Evolutionary conservation across 1,284 basidiomycete species (phyloP).

Genomic region (Sporisorium scitamineum): DNA sequence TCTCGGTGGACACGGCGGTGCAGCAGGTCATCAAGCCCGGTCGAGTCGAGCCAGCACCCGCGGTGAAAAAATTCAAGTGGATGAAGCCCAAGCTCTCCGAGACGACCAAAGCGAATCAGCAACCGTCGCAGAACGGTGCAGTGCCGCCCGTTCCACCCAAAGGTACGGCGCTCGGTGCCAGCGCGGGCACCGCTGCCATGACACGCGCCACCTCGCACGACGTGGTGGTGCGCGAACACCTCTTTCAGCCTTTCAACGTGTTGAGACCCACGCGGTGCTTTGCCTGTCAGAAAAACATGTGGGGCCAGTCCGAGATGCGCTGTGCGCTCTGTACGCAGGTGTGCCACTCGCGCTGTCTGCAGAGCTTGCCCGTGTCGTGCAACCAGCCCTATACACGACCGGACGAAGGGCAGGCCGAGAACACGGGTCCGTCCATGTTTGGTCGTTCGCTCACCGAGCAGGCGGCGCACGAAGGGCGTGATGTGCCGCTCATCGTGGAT

Average conservation of each 20-base stretch:
- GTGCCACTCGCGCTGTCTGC: slow-evolving; percentile 60
- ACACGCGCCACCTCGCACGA: slow-evolving; percentile 47
- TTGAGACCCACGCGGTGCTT: slow-evolving; percentile 91
- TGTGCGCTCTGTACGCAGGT: slow-evolving; percentile 74
- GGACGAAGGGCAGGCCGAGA: slow-evolving; percentile 48
- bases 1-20: slow-evolving; percentile 68
- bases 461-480: slow-evolving; percentile 78
- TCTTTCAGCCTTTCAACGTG: slow-evolving; percentile 89
- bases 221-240: slow-evolving; percentile 74
- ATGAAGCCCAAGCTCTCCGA: slow-evolving; percentile 70
- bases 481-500: slow-evolving; percentile 88
- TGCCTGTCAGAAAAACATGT: slow-evolving; percentile 97
- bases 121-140: background rate
- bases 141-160: slow-evolving; percentile 51
- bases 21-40: slow-evolving; percentile 70
- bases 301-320: slow-evolving; percentile 89
- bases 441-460: slow-evolving; percentile 88
- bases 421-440: slow-evolving; percentile 80
- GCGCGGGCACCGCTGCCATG: slow-evolving; percentile 14
- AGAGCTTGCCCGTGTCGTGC: slow-evolving; percentile 59
- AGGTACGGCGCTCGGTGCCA: slow-evolving; percentile 8
- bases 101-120: slow-evolving; percentile 34
- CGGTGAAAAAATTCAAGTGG: slow-evolving; percentile 73
- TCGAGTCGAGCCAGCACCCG: slow-evolving; percentile 69
- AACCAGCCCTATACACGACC: slow-evolving; percentile 51